Evolutionary conservation across 2,329 filamentous ascomycete species (phyloP), one percentile per base, ranked within the genome.

Genomic region (Phialophora tarda): DNA sequence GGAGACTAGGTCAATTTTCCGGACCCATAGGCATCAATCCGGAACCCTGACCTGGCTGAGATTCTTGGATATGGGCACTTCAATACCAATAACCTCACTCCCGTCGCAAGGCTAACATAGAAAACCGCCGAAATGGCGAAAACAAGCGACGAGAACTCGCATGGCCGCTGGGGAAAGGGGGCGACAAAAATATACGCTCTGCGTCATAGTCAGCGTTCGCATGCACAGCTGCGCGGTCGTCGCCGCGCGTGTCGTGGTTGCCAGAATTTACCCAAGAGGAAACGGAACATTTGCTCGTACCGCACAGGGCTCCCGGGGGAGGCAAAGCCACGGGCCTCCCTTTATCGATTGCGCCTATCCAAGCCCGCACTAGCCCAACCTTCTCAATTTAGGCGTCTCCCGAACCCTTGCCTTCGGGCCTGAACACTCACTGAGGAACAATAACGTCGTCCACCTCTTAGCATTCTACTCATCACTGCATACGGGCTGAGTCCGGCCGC

Each of bases 21-120:
- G 63, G 54, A 51, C 14, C 17, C 32, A 51, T 56, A 32, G 55
- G 63, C 38, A 59, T 59, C 47, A 60, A 38, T 44, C 65, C 64
- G 60, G 51, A 75, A 76, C 63, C 76, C 75, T 24, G 74, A 74
- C 26, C 67, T 74, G 26, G 61, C 59, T 63, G 55, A 63, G 21
- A 32, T 38, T 34, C 57, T 34, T 59, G 57, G 17, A 59, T 44
- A 59, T 32, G 38, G 57, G 11, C 44, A 56, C 54, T 57, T 54
- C 53, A 32, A 23, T 41, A 50, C 24, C 54, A 61, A 32, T 50
- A 47, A 58, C 55, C 30, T 38, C 26, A 14, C 11, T 24, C 24
- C 63, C 44, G 58, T 62, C 62, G 58, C 47, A 55, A 56, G 38
- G 28, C 61, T 60, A 63, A 61, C 14, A 44, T 10, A 53, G 48